phyloP scores from a whole-genome alignment of 805 yeast species.

The Lipomyces oligophaga region DNA sequence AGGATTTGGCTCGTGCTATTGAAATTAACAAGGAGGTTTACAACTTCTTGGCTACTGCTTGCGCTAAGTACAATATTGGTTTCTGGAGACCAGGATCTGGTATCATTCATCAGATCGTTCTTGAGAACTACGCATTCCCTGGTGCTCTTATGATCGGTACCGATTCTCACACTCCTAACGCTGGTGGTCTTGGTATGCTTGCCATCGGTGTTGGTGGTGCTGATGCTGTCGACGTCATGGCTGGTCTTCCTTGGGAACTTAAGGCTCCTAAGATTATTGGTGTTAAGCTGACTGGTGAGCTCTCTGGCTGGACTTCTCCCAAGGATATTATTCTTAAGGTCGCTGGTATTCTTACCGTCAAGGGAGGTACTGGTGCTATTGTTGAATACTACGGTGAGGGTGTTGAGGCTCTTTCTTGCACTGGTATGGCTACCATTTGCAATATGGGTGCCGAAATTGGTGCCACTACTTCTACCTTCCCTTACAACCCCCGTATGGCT shows the following conservation, averaged over 20 bases:
- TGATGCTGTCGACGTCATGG: conserved; percentile 96
- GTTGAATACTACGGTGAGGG: conserved; percentile 98
- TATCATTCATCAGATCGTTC: conserved; percentile 94
- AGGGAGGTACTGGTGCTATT: conserved; percentile 97
- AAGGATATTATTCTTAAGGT: conserved; percentile 91
- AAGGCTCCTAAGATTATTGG: conserved; percentile 96
- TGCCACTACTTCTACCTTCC: conserved; percentile 97
- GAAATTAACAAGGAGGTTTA: conserved; percentile 91
- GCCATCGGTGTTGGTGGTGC: conserved; percentile 99
- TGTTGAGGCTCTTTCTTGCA: conserved; percentile 80
- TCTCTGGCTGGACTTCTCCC: conserved; percentile 95
- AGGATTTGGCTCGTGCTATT: conserved; percentile 76
- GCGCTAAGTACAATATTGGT: conserved; percentile 91
- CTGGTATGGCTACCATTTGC: conserved; percentile 99
- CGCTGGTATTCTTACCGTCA: conserved; percentile 89
- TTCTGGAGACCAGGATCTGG: conserved; percentile 99
- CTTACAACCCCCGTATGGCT: conserved; percentile 77
- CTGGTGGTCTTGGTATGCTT: conserved; percentile 97
- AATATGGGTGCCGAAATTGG: conserved; percentile 99
- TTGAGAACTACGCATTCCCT: conserved; percentile 95
- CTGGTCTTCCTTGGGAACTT: conserved; percentile 98
- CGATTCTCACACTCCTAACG: conserved; percentile 98
- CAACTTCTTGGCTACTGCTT: conserved; percentile 88
- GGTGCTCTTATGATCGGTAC: conserved; percentile 97
- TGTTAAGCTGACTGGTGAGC: conserved; percentile 82